Conservation (phyloP, 2,329 filamentous ascomycete genomes). For the Alternaria panax region DNA sequence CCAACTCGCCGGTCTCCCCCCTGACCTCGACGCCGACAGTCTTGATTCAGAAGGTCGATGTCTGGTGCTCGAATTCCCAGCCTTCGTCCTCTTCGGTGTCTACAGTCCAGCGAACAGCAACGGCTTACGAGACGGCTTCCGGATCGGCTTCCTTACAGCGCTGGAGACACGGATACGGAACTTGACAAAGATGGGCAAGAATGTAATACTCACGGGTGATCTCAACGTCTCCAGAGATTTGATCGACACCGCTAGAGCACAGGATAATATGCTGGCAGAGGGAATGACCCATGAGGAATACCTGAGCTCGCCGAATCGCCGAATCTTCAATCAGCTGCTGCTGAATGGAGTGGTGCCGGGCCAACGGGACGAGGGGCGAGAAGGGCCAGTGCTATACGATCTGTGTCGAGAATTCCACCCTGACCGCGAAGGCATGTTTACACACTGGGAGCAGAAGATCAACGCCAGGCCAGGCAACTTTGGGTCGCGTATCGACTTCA, state of each 20-base stretch:
- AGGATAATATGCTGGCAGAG: slow-evolving; percentile 75
- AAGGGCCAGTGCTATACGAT: slow-evolving; percentile 80
- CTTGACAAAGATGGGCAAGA: slow-evolving; percentile 78
- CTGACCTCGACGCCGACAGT: slow-evolving; percentile 67
- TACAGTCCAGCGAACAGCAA: slow-evolving; percentile 93
- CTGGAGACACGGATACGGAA: slow-evolving; percentile 87
- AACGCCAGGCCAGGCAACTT: slow-evolving; percentile 97
- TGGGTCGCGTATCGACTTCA: slow-evolving; percentile 91
- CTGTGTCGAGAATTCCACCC: slow-evolving; percentile 83
- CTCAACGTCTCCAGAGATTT: slow-evolving; percentile 77
- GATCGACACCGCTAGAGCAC: slow-evolving; percentile 77
- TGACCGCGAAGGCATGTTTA: slow-evolving; percentile 87
- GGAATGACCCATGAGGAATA: slow-evolving; percentile 74
- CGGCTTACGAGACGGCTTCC: slow-evolving; percentile 81
- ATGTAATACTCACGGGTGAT: slow-evolving; percentile 85
- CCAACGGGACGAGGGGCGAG: slow-evolving; percentile 71
- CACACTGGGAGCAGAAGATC: slow-evolving; percentile 93
- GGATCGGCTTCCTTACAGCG: slow-evolving; percentile 78
- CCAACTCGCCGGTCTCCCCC: slow-evolving; percentile 67
- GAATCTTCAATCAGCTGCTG: slow-evolving; percentile 86
- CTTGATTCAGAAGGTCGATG: slow-evolving; percentile 93
- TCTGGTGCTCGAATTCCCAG: slow-evolving; percentile 89
- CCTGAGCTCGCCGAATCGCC: slow-evolving; percentile 73
- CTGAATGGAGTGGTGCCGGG: slow-evolving; percentile 73
- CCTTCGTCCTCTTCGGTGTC: slow-evolving; percentile 90